Conservation (phyloP, 2,329 filamentous ascomycete genomes). For the Ascomycota sp. region DNA sequence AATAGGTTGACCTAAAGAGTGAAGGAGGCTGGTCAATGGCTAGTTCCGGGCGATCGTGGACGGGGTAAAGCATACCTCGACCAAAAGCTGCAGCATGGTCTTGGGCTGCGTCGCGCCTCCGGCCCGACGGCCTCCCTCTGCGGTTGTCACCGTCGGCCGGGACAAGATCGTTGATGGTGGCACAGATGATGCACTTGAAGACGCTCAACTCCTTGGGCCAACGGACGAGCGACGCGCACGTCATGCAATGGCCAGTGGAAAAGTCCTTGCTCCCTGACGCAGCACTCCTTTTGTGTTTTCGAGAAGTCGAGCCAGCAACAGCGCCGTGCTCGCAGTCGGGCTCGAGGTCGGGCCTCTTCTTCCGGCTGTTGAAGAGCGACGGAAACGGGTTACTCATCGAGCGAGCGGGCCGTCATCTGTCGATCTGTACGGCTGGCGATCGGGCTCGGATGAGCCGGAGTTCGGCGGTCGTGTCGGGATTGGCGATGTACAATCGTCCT, state of each 20-base stretch:
- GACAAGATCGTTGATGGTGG: constrained; percentile 62
- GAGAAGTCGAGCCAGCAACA: constrained; percentile 2
- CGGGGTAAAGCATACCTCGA: constrained; percentile 1
- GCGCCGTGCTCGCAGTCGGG: constrained; percentile 7
- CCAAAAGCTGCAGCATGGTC: constrained; percentile 1
- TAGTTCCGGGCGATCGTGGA: background rate
- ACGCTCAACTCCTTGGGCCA: constrained; percentile 56
- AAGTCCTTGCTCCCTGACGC: constrained; percentile 30
- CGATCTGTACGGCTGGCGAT: constrained; percentile 9
- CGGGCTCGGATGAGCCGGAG: constrained; percentile 24
- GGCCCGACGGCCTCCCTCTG: constrained; percentile 5
- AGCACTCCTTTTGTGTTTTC: constrained; percentile 14
- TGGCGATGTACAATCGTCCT: constrained; percentile 9
- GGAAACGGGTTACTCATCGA: constrained; percentile 70
- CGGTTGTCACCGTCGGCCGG: constrained; percentile 7
- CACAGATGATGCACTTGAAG: constrained; percentile 68
- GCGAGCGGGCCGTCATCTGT: constrained; percentile 13
- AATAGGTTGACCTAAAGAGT: constrained; percentile 9
- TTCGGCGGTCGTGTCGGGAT: constrained; percentile 12
- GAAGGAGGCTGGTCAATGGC: background rate
- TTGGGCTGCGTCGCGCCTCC: constrained; percentile 6
- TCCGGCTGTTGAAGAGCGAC: constrained; percentile 41
- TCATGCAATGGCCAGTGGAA: constrained; percentile 59
- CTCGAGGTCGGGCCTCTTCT: constrained; percentile 27
- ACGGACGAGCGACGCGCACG: constrained; percentile 59